Conservation (phyloP, 1,284 basidiomycete species). For the Xerocomus amazonicus region DNA sequence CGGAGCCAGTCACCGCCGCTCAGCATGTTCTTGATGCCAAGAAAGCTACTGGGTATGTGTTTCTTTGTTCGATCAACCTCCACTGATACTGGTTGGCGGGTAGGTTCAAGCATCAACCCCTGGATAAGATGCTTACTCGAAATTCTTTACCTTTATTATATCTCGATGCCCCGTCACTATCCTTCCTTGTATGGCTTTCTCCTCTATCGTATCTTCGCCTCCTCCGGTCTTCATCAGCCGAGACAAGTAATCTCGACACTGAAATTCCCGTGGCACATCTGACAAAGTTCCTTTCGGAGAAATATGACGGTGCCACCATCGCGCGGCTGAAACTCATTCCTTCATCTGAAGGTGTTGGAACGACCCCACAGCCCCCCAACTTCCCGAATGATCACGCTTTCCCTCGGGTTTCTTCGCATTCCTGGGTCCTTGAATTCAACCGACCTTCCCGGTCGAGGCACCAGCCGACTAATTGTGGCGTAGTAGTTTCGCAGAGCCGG, state of each 20-base stretch:
- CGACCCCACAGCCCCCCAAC: constrained; percentile 9
- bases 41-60: constrained; percentile 16
- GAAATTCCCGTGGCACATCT: constrained; percentile 54
- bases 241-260: constrained; percentile 14
- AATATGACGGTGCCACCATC: constrained; percentile 47
- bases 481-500: constrained; percentile 67
- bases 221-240: constrained; percentile 37
- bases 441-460: constrained; percentile 37
- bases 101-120: constrained; percentile 23
- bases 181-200: constrained; percentile 67
- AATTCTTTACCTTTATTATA: constrained; percentile 66
- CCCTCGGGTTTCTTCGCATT: constrained; percentile 34
- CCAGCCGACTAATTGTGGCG: constrained; percentile 39
- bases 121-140: constrained; percentile 28
- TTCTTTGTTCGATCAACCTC: not conserved
- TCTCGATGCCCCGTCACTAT: constrained; percentile 60
- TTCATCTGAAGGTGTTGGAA: constrained; percentile 20
- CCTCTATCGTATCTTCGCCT: constrained; percentile 64
- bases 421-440: constrained; percentile 73
- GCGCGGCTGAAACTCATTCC: constrained; percentile 55
- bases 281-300: constrained; percentile 41
- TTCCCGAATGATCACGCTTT: constrained; percentile 23
- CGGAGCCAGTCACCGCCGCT: constrained; percentile 44
- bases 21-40: constrained; percentile 23
- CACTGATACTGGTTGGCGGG: constrained; percentile 3